phyloP scores from a whole-genome alignment of 1,284 basidiomycete genomes.

The Fomitopsis palustris region DNA sequence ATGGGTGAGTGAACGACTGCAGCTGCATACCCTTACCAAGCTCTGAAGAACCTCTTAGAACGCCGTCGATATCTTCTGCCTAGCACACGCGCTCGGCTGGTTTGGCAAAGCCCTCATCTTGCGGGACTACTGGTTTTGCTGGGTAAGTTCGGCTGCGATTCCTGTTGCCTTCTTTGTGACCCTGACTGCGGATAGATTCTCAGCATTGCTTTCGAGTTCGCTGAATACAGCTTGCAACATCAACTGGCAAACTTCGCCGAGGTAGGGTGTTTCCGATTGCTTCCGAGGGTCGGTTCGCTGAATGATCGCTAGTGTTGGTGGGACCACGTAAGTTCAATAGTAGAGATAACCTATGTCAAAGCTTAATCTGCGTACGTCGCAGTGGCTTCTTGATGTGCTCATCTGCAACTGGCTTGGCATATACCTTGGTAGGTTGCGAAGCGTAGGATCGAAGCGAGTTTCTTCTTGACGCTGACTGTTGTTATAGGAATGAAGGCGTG shows the following conservation, averaged over 20 bases:
- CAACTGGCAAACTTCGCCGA: slow-evolving; percentile 82
- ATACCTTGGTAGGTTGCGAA: slow-evolving; percentile 56
- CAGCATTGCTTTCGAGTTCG: slow-evolving; percentile 81
- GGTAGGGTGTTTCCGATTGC: slow-evolving; percentile 39
- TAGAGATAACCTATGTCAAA: slow-evolving; percentile 8
- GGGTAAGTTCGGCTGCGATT: slow-evolving; percentile 44
- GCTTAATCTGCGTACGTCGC: slow-evolving; percentile 9
- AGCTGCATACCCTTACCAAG: slow-evolving; percentile 5
- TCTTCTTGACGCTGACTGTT: slow-evolving; percentile 6
- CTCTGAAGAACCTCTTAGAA: slow-evolving; percentile 38
- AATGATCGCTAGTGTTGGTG: slow-evolving; percentile 67
- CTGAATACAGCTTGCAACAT: slow-evolving; percentile 81
- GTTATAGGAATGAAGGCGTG: slow-evolving; percentile 76
- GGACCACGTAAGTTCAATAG: slow-evolving; percentile 67
- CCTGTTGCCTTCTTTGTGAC: neutral
- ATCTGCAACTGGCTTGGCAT: slow-evolving; percentile 85
- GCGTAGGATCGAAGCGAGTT: neutral
- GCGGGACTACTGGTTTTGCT: slow-evolving; percentile 88
- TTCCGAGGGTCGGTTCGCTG: slow-evolving; percentile 5
- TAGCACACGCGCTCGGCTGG: slow-evolving; percentile 82
- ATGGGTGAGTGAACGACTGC: slow-evolving; percentile 49
- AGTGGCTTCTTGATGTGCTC: slow-evolving; percentile 85
- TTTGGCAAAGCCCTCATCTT: slow-evolving; percentile 84
- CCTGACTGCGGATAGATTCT: slow-evolving; percentile 53
- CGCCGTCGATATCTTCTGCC: slow-evolving; percentile 78